Base-by-base conservation (phyloP, 2,329 filamentous ascomycete genomes). In the Chrysoporthe cubensis region DNA sequence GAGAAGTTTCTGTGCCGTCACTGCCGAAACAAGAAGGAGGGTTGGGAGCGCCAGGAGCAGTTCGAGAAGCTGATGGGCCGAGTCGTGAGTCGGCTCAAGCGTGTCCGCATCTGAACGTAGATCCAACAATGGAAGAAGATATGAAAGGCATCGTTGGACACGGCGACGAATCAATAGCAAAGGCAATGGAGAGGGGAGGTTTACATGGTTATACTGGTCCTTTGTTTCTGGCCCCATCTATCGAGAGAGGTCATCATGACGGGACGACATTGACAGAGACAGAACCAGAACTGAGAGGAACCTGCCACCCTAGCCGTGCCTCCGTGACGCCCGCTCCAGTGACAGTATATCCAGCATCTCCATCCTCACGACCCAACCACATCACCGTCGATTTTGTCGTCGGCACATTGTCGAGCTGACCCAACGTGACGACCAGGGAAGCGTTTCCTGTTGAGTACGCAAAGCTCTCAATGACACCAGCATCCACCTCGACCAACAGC, bases 391-490 rank as follows among this genome's bases (percentile, higher is more conserved):
- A 72, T 1, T 69, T 61, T 0, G 79, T 75, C 9, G 65, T 72
- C 0, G 76, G 78, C 0, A 72, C 73, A 0, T 70, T 74, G 4
- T 74, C 64, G 4, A 74, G 65, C 66, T 81, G 78, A 0, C 71
- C 69, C 18, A 81, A 32, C 4, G 75, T 75, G 1, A 82, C 48
- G 0, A 73, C 71, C 7, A 78, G 67, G 9, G 67, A 71, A 26
- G 71, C 72, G 4, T 72, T 69, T 1, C 68, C 69, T 1, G 68
- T 61, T 6, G 73, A 66, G 66, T 80, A 84, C 0, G 66, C 74
- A 34, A 85, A 78, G 16, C 75, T 69, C 4, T 73, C 69, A 8
- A 86, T 81, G 0, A 75, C 77, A 1, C 82, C 84, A 0, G 81
- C 81, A 65, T 85, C 82, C 9, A 82, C 68, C 0, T 76, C 75